phyloP scores from a whole-genome alignment of 345 rosid genomes.

The Eucalyptus camaldulensis region DNA sequence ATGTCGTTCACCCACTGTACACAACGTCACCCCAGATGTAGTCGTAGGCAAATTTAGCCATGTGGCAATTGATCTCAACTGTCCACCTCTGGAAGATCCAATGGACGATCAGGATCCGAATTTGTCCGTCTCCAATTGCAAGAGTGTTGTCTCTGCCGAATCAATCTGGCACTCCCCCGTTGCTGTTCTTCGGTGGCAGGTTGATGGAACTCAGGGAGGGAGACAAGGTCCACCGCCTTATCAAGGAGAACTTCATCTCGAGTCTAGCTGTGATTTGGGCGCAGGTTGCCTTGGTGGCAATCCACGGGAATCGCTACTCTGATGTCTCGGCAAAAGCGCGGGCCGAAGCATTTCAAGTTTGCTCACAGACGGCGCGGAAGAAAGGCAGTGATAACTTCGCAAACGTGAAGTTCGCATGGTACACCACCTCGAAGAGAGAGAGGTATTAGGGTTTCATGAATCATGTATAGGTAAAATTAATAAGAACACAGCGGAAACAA shows the following conservation, averaged over 20 bases:
- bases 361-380: constrained; percentile 24
- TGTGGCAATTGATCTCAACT: neutral
- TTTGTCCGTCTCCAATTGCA: constrained; percentile 39
- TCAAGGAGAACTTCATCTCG: constrained; percentile 24
- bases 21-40: neutral
- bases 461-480: too few species aligned
- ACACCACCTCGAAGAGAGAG: constrained; percentile 23
- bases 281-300: constrained; percentile 19
- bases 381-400: constrained; percentile 36
- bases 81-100: neutral
- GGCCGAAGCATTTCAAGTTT: constrained; percentile 41
- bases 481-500: accelerated
- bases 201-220: constrained; percentile 30
- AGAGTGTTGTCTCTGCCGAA: constrained; percentile 14
- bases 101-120: neutral
- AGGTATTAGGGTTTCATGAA: neutral
- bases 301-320: constrained; percentile 23
- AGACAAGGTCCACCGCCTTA: constrained; percentile 31
- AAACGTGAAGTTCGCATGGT: constrained; percentile 59
- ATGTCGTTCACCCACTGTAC: neutral
- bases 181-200: neutral
- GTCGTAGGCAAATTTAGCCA: neutral
- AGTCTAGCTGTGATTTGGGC: constrained; percentile 24
- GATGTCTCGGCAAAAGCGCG: constrained; percentile 31
- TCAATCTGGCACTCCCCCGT: neutral